A percentile compares a stretch with the other conserved stretches of the same genome.
These are phyloP conservation scores for Fusarium liriodendri DNA, from an alignment of 2,329 filamentous ascomycete genomes.

Conservation along the genomic window DNA sequence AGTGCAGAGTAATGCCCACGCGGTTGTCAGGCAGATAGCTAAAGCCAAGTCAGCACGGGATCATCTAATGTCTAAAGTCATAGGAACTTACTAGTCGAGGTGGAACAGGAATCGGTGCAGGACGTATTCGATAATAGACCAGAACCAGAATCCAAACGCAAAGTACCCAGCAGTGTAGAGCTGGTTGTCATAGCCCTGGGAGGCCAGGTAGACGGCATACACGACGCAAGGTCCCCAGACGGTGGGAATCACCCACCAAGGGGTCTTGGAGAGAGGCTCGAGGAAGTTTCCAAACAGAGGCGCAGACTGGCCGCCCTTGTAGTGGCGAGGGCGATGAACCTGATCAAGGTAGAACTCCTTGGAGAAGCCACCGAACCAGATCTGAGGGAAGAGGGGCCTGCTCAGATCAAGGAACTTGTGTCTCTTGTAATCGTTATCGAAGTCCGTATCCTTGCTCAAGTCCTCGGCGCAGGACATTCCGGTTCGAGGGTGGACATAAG, in stretches of 20 bases:
- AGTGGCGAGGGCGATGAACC: slow-evolving; percentile 94
- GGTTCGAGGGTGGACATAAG: slow-evolving; percentile 70
- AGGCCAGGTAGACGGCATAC: slow-evolving; percentile 77
- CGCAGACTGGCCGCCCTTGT: slow-evolving; percentile 91
- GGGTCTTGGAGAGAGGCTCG: slow-evolving; percentile 95
- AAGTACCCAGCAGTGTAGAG: slow-evolving; percentile 70
- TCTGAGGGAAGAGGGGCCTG: slow-evolving; percentile 85
- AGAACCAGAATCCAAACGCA: slow-evolving; percentile 77
- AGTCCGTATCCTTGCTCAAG: slow-evolving; percentile 86
- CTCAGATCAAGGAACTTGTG: slow-evolving; percentile 95
- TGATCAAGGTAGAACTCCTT: slow-evolving; percentile 99
- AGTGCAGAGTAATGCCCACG: slow-evolving; percentile 86
- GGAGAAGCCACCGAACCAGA: slow-evolving; percentile 87
- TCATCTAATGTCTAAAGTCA: not conserved
- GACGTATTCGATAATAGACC: slow-evolving; percentile 91
- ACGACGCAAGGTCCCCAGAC: slow-evolving; percentile 85
- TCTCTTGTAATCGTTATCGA: slow-evolving; percentile 79
- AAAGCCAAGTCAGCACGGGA: slow-evolving; percentile 44
- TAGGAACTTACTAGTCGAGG: slow-evolving; percentile 79
- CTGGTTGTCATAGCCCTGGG: slow-evolving; percentile 66
- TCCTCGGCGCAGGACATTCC: slow-evolving; percentile 93
- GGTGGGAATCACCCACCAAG: slow-evolving; percentile 90
- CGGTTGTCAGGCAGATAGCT: slow-evolving; percentile 93
- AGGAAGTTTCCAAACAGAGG: slow-evolving; percentile 97
- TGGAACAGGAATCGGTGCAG: slow-evolving; percentile 95